Base-by-base conservation (phyloP, 2,329 filamentous ascomycete species). In the Microdochium nivale region DNA sequence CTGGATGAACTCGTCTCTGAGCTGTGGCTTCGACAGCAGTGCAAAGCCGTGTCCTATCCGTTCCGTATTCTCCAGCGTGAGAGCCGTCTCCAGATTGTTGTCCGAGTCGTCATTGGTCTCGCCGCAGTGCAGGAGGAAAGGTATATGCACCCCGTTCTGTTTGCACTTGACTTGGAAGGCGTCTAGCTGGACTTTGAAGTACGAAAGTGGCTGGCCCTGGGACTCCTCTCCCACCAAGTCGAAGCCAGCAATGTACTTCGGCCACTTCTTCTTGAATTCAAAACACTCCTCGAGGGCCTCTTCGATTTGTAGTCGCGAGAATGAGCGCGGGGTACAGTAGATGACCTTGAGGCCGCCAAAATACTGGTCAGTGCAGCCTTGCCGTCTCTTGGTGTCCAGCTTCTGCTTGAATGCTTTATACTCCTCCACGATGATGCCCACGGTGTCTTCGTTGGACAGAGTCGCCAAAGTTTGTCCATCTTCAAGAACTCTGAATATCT, bases 31-130 rank as follows among this genome's bases (percentile, higher is more conserved):
- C 52, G 81, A 78, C 14, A 84, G 72, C 3, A 90, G 69, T 0
- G 86, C 81, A 58, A 86, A 89, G 1, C 86, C 86, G 59, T 90
- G 87, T 0, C 86, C 87, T 49, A 90, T 86, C 14, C 87, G 81
- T 67, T 82, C 85, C 2, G 84, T 75, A 14, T 78, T 74, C 2
- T 78, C 73, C 2, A 90, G 72, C 1, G 86, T 67, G 2, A 88
- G 74, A 3, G 86, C 84, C 55, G 88, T 85, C 49, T 84, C 73
- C 0, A 90, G 70, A 61, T 90, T 90, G 19, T 77, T 81, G 56
- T 89, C 83, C 1, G 77, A 75, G 4, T 81, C 78, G 24, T 88
- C 82, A 3, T 88, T 72, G 1, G 86, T 88, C 68, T 90, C 87
- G 24, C 86, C 87, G 56, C 86, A 88, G 67, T 90, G 86, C 60